phyloP scores from a whole-genome alignment of 2,329 filamentous ascomycete species.

The Cadophora gregata region DNA sequence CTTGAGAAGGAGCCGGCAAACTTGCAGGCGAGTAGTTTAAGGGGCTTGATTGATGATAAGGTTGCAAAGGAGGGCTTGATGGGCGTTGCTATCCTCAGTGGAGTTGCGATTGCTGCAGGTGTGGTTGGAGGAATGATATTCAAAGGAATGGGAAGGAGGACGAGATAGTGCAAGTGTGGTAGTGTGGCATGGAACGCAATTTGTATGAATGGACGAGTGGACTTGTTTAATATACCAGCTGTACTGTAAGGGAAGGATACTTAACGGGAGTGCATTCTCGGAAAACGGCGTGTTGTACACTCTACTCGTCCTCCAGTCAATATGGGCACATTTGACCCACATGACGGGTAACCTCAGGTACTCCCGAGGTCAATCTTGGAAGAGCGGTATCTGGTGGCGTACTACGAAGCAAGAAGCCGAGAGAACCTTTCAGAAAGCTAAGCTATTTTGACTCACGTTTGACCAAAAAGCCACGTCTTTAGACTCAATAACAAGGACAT shows the following conservation, averaged over 20 bases:
- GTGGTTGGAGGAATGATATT: constrained; percentile 88
- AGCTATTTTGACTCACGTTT: background rate
- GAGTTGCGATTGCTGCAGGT: constrained; percentile 90
- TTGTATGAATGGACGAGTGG: constrained; percentile 20
- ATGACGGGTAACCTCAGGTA: background rate
- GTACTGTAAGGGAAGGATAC: background rate
- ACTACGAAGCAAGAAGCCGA: background rate
- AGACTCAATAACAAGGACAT: background rate
- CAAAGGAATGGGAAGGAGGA: constrained; percentile 70
- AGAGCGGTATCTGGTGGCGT: background rate
- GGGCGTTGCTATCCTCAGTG: constrained; percentile 93
- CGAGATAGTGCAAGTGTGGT: constrained; percentile 24
- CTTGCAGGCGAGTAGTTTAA: constrained; percentile 86
- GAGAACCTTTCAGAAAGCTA: background rate
- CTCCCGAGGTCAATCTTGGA: constrained; percentile 6
- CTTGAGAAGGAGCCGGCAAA: constrained; percentile 91
- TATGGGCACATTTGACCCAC: background rate
- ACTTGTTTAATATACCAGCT: constrained; percentile 39
- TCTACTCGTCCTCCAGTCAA: background rate
- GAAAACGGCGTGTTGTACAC: background rate
- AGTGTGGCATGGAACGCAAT: constrained; percentile 5
- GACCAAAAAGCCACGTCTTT: background rate
- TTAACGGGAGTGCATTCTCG: background rate
- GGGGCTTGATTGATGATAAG: constrained; percentile 90
- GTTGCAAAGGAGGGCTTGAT: constrained; percentile 93